Percentiles rank a stretch among this genome's conserved stretches.
Evolutionary conservation across 768 basidiomycete species (phyloP).

Genomic region (Dioszegia hungarica): DNA sequence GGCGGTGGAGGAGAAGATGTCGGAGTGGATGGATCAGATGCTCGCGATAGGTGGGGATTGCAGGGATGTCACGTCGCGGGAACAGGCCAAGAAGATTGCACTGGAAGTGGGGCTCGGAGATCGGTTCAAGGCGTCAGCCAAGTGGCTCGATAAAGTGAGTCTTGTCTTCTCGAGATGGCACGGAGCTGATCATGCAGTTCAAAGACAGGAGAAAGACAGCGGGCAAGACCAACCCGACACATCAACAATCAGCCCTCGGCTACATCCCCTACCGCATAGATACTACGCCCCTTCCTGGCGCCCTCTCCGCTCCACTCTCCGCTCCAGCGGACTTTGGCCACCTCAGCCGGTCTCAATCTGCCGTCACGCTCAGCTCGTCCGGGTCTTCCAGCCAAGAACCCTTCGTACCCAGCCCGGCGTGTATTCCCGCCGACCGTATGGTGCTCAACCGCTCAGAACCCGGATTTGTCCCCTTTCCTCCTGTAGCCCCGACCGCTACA

Average conservation of each 20-base stretch:
- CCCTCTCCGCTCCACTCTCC: neutral
- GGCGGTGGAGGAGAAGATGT: constrained; percentile 41
- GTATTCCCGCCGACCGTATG: constrained; percentile 21
- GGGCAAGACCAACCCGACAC: constrained; percentile 10
- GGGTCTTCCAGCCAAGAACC: constrained; percentile 29
- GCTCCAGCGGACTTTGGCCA: constrained; percentile 17
- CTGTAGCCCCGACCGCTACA: neutral
- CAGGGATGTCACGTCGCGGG: constrained; percentile 37
- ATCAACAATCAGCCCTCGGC: constrained; percentile 23
- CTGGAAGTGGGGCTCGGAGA: constrained; percentile 39
- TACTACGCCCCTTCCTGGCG: neutral
- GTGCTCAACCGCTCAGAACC: constrained; percentile 24
- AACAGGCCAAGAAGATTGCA: constrained; percentile 43
- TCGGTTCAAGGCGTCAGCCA: constrained; percentile 47
- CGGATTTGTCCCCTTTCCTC: neutral
- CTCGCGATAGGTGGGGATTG: constrained; percentile 39
- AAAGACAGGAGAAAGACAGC: constrained; percentile 43
- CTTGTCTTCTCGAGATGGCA: neutral
- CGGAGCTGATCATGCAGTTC: constrained; percentile 32
- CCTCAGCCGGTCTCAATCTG: constrained; percentile 35
- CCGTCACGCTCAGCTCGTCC: constrained; percentile 32
- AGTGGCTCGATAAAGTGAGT: constrained; percentile 47
- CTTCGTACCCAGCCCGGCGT: constrained; percentile 13
- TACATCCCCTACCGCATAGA: constrained; percentile 7
- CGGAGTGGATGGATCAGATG: constrained; percentile 46